These are phyloP conservation scores for Dissophora ornata DNA, from an alignment of 192 early-diverging fungal species.

Conservation along the genomic window DNA sequence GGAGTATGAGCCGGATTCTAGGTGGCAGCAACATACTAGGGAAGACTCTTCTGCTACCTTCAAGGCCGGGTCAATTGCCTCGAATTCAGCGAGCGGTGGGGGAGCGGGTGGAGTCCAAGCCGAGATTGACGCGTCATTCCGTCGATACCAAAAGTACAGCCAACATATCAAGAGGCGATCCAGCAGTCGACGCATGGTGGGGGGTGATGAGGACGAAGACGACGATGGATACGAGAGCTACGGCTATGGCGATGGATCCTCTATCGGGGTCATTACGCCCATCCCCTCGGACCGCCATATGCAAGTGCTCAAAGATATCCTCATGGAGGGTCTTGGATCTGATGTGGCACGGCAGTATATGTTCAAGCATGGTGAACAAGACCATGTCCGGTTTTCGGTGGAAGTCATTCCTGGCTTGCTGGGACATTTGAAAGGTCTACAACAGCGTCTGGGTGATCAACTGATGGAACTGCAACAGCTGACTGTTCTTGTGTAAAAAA, in stretches of 20 bases:
- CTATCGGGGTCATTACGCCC: constrained; percentile 43
- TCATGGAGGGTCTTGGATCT: constrained; percentile 46
- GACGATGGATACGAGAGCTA: constrained; percentile 44
- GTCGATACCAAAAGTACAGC: constrained; percentile 35
- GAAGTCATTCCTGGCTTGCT: constrained; percentile 55
- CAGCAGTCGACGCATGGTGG: neutral
- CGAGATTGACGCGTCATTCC: constrained; percentile 37
- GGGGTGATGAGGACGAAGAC: constrained; percentile 16
- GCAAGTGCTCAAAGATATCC: constrained; percentile 54
- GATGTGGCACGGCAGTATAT: constrained; percentile 46
- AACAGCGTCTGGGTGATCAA: constrained; percentile 41
- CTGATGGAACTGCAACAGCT: constrained; percentile 42
- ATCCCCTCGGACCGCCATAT: constrained; percentile 56
- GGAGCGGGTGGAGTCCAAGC: neutral
- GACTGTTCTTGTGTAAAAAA: constrained; percentile 32
- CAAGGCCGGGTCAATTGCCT: neutral
- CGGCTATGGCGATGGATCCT: constrained; percentile 18
- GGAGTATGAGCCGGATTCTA: constrained; percentile 7
- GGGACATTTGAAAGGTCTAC: constrained; percentile 50
- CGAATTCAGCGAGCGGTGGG: constrained; percentile 2
- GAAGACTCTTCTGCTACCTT: constrained; percentile 14
- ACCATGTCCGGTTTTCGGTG: constrained; percentile 53
- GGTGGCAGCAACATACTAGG: neutral
- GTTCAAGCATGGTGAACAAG: constrained; percentile 49
- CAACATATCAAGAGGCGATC: constrained; percentile 12